Conservation (phyloP, 305 asterid genomes). For the Solanum hybrid region DNA sequence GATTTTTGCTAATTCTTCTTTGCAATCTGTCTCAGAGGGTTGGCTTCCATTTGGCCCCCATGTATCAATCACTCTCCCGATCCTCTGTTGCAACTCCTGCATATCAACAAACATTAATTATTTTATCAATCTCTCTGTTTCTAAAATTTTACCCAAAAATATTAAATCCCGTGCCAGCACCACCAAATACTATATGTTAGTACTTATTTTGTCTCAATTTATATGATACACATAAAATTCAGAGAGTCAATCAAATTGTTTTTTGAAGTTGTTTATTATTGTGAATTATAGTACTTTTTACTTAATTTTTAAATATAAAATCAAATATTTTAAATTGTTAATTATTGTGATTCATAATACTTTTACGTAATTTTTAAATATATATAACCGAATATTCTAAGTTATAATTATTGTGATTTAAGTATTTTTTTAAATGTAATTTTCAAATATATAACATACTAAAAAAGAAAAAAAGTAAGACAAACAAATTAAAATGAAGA, state of each 20-base stretch:
- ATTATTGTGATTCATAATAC: not conserved
- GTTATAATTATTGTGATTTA: too few species aligned
- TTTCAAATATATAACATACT: not conserved
- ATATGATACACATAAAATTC: not conserved
- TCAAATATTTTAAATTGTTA: not conserved
- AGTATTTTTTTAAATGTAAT: too few species aligned
- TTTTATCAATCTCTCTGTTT: not conserved
- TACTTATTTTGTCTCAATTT: not conserved
- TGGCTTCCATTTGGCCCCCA: constrained; percentile 36
- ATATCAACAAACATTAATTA: not conserved
- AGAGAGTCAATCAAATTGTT: not conserved
- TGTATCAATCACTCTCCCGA: constrained; percentile 41
- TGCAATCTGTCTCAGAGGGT: constrained; percentile 42
- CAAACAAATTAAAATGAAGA: not conserved
- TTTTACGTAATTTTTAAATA: not conserved
- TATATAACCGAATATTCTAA: not conserved
- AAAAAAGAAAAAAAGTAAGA: too few species aligned
- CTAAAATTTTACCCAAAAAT: not conserved
- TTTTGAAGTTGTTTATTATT: not conserved
- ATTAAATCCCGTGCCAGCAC: not conserved
- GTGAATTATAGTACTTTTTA: not conserved
- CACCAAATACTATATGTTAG: not conserved
- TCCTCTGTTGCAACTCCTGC: constrained; percentile 78
- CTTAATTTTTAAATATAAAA: not conserved
- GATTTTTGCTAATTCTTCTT: constrained; percentile 48